A percentile compares a stretch with the other conserved stretches of the same genome.
phyloP scores from a whole-genome alignment of 306 rosid genomes.

The Malus sylvestris region DNA sequence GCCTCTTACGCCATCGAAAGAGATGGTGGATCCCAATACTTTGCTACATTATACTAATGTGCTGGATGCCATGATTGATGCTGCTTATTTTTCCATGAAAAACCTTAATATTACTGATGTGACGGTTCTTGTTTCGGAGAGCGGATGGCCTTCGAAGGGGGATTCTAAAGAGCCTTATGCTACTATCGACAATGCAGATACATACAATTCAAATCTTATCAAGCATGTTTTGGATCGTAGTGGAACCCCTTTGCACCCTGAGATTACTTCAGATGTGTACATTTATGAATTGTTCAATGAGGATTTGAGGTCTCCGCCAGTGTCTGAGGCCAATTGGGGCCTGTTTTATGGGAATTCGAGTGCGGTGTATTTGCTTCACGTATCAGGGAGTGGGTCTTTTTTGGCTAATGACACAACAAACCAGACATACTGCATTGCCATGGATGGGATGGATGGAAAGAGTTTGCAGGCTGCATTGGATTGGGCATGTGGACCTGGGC shows the following conservation, averaged over 20 bases:
- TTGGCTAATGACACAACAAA: constrained; percentile 70
- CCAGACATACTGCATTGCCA: constrained; percentile 61
- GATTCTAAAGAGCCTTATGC: constrained; percentile 81
- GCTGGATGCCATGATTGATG: constrained; percentile 77
- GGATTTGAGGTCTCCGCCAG: constrained; percentile 74
- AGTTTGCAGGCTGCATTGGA: constrained; percentile 83
- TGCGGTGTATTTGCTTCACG: constrained; percentile 65
- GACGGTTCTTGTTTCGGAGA: constrained; percentile 62
- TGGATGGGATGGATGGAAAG: constrained; percentile 56
- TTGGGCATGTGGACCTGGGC: constrained; percentile 84
- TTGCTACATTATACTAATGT: constrained; percentile 78
- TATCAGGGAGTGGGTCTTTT: constrained; percentile 66
- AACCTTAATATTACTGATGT: constrained; percentile 69
- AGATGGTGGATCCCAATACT: constrained; percentile 91
- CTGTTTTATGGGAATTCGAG: constrained; percentile 63
- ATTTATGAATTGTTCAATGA: constrained; percentile 72
- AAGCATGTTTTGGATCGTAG: constrained; percentile 68
- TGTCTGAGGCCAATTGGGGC: constrained; percentile 84
- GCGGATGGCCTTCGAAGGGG: constrained; percentile 83
- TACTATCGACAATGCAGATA: constrained; percentile 59
- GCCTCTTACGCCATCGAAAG: constrained; percentile 64
- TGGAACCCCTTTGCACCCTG: constrained; percentile 85
- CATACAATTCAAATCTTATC: constrained; percentile 69
- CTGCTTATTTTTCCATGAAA: constrained; percentile 81
- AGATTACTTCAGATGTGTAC: constrained; percentile 60